Conservation (phyloP, 192 early-diverging fungal genomes). For the Dispira simplex region DNA sequence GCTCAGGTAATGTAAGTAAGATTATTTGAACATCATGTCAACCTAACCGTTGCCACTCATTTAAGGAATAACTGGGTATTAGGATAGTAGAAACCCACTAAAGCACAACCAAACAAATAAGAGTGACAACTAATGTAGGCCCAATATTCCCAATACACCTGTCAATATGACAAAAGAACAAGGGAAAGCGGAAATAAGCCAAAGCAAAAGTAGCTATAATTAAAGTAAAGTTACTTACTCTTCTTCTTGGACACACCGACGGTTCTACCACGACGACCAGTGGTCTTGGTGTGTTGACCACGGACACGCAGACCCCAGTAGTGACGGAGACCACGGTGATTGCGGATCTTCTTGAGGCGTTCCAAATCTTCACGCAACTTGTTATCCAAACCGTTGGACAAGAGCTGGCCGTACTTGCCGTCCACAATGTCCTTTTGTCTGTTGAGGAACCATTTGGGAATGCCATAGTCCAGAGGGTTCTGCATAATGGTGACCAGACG, state of each 20-base stretch:
- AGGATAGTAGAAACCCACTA: too few species aligned
- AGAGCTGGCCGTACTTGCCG: slow-evolving; percentile 88
- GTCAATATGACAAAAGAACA: too few species aligned
- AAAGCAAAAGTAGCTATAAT: too few species aligned
- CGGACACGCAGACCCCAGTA: slow-evolving; percentile 95
- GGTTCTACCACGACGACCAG: slow-evolving; percentile 87
- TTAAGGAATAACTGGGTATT: too few species aligned
- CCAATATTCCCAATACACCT: too few species aligned
- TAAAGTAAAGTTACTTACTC: slow-evolving; percentile 25
- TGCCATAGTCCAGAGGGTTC: slow-evolving; percentile 99
- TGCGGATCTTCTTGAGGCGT: slow-evolving; percentile 98
- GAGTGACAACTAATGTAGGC: too few species aligned
- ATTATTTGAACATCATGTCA: too few species aligned
- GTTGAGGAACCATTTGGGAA: slow-evolving; percentile 99
- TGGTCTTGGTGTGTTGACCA: slow-evolving; percentile 99
- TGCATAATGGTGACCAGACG: slow-evolving; percentile 97
- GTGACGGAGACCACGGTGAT: slow-evolving; percentile 99
- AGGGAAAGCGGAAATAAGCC: too few species aligned
- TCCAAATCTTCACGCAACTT: slow-evolving; percentile 98
- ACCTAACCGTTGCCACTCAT: too few species aligned
- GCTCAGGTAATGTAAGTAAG: too few species aligned
- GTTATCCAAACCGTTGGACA: slow-evolving; percentile 91
- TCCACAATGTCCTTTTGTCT: slow-evolving; percentile 96
- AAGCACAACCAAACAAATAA: too few species aligned
- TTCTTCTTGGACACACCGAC: slow-evolving; percentile 99